A percentile compares a stretch with the other conserved stretches of the same genome.
Conservation (phyloP, 805 yeast species). For the Myxozyma geophila region DNA sequence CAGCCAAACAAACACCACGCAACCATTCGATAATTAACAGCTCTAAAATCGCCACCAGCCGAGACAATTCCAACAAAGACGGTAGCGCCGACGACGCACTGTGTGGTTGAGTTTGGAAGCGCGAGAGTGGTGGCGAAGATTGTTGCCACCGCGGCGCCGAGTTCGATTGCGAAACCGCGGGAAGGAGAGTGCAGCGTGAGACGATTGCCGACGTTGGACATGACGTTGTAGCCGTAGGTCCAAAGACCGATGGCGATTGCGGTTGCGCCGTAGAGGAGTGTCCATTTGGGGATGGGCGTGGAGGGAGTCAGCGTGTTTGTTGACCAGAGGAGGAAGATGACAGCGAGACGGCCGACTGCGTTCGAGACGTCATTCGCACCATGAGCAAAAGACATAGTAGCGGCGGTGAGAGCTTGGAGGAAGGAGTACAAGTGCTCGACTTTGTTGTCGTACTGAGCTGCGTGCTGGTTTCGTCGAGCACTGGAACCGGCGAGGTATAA, state of each 20-base stretch:
- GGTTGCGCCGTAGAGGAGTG: conserved; percentile 67
- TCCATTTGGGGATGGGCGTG: conserved; percentile 72
- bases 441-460: conserved; percentile 71
- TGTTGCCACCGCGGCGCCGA: conserved; percentile 77
- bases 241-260: conserved; percentile 70
- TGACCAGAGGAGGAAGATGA: conserved; percentile 66
- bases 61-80: conserved; percentile 71
- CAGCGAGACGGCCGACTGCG: conserved; percentile 74
- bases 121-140: conserved; percentile 73
- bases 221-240: conserved; percentile 72
- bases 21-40: conserved; percentile 80
- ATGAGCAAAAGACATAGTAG: conserved; percentile 81
- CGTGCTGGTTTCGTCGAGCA: conserved; percentile 47
- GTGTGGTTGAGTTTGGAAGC: conserved; percentile 78
- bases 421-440: conserved; percentile 70
- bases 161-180: conserved; percentile 74
- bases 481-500: conserved; percentile 40
- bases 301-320: conserved; percentile 50
- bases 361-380: conserved; percentile 81
- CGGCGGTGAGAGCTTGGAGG: conserved; percentile 72
- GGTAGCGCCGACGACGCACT: conserved; percentile 77
- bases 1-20: conserved; percentile 73
- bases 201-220: conserved; percentile 72
- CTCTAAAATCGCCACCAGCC: conserved; percentile 57
- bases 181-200: conserved; percentile 76